Base-by-base conservation (phyloP, 2,329 filamentous ascomycete species). In the Didymellaceae sp. region DNA sequence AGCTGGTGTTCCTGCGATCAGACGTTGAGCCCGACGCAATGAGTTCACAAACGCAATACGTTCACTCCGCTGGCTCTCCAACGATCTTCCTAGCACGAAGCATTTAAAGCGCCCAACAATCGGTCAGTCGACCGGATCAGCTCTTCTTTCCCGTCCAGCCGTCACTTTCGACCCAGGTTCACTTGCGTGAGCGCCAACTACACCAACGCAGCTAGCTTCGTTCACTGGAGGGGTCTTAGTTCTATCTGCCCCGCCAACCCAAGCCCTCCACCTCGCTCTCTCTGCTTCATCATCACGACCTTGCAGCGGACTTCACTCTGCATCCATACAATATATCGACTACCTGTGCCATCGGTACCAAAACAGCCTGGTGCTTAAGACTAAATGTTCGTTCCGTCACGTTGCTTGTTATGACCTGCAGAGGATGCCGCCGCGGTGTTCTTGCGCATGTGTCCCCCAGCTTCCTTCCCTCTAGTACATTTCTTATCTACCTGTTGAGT, bases 371-470 rank as follows among this genome's bases (percentile, higher is more conserved):
- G 62, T 66, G 57, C 53, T 55, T 53, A 66, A 68, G 62, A 66
- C 63, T 62, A 71, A 71, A 73, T 72, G 70, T 73, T 72, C 68
- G 70, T 73, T 68, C 63, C 61, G 65, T 65, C 70, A 69, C 63
- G 55, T 66, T 72, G 67, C 64, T 68, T 62, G 61, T 56, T 59
- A 55, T 59, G 59, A 56, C 60, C 57, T 62, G 58, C 59, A 55
- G 54, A 45, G 57, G 58, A 56, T 53, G 64, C 67, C 66, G 61
- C 59, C 52, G 68, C 63, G 67, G 62, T 54, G 59, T 62, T 56
- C 54, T 58, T 59, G 57, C 60, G 58, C 54, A 51, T 45, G 52
- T 57, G 58, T 51, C 51, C 55, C 53, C 53, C 58, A 28, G 22
- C 54, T 57, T 44, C 53, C 59, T 57, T 62, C 42, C 45, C 51